A percentile compares a stretch with the other conserved stretches of the same genome.
Conservation (phyloP, 2,329 filamentous ascomycete species). For the Xenoacremonium recifei region DNA sequence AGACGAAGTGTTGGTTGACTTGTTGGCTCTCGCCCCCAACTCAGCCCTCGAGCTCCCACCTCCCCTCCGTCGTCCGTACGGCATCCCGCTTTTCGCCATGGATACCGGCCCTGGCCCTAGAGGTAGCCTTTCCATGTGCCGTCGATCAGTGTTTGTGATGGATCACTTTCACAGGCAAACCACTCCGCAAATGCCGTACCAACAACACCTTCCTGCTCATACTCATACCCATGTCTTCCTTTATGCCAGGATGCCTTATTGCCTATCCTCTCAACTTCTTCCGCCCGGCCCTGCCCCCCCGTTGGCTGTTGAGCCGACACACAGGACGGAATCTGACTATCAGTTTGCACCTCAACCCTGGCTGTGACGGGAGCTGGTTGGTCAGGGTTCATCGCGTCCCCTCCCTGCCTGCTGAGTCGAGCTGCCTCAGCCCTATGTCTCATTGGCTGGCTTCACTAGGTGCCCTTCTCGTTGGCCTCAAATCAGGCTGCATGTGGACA, state of each 20-base stretch:
- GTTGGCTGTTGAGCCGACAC: neutral
- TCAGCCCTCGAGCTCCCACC: neutral
- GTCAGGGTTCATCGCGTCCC: neutral
- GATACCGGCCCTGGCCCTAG: slow-evolving; percentile 8
- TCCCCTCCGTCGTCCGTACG: neutral
- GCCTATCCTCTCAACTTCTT: neutral
- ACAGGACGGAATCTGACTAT: neutral
- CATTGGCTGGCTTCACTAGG: slow-evolving; percentile 11
- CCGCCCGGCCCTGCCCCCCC: no score
- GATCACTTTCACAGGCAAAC: slow-evolving; percentile 1
- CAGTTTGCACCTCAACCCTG: slow-evolving; percentile 7
- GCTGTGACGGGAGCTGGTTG: slow-evolving; percentile 16
- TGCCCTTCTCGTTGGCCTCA: slow-evolving; percentile 4
- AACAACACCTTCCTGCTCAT: neutral
- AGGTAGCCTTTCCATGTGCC: neutral
- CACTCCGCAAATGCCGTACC: neutral
- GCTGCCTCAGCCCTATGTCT: slow-evolving; percentile 14
- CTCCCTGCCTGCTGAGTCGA: slow-evolving; percentile 13
- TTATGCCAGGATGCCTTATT: neutral
- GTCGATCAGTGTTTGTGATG: neutral
- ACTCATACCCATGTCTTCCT: neutral
- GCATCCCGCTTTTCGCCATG: slow-evolving; percentile 4
- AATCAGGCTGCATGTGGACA: slow-evolving; percentile 15
- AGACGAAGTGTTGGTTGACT: no score
- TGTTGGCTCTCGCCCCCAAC: slow-evolving; percentile 21